Conservation (phyloP, 371 early-diverging fungal genomes). For the Rhizopus microsporus region DNA sequence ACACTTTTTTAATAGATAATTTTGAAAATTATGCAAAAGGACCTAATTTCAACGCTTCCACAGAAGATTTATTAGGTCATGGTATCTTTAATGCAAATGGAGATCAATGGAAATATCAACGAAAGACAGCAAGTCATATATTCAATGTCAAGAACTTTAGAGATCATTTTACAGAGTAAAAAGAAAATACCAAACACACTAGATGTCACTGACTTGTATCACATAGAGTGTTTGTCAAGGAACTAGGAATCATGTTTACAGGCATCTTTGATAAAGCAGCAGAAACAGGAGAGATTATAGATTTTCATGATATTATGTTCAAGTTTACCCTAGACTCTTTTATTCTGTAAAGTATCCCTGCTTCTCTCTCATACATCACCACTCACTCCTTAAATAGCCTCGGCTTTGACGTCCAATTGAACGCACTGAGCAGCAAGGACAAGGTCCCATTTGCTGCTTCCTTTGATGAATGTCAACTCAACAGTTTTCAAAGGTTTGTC, state of each 20-base stretch:
- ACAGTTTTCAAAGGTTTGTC: slow-evolving; percentile 37
- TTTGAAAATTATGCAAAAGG: slow-evolving; percentile 67
- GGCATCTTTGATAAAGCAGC: slow-evolving; percentile 33
- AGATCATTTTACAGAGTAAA: slow-evolving; percentile 58
- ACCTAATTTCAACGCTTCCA: slow-evolving; percentile 30
- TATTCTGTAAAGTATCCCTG: slow-evolving; percentile 37
- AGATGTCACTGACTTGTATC: not conserved
- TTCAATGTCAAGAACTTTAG: slow-evolving; percentile 77
- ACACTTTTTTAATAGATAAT: slow-evolving; percentile 31
- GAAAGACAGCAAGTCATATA: slow-evolving; percentile 69
- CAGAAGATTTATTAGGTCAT: slow-evolving; percentile 60
- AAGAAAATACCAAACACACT: not conserved
- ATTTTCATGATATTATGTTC: slow-evolving; percentile 48
- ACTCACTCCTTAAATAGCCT: slow-evolving; percentile 19
- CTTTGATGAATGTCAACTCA: slow-evolving; percentile 53
- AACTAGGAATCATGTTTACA: slow-evolving; percentile 32
- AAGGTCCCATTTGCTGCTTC: slow-evolving; percentile 55
- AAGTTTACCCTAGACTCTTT: slow-evolving; percentile 60
- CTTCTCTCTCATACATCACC: not conserved
- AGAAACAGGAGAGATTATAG: slow-evolving; percentile 24
- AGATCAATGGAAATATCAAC: slow-evolving; percentile 63
- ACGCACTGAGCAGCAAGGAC: slow-evolving; percentile 28
- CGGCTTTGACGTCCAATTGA: slow-evolving; percentile 47
- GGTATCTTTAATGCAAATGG: slow-evolving; percentile 79
- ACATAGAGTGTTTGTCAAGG: slow-evolving; percentile 51